phyloP scores from a whole-genome alignment of 1,139 yeast genomes.

The Wickerhamomyces sp. region DNA sequence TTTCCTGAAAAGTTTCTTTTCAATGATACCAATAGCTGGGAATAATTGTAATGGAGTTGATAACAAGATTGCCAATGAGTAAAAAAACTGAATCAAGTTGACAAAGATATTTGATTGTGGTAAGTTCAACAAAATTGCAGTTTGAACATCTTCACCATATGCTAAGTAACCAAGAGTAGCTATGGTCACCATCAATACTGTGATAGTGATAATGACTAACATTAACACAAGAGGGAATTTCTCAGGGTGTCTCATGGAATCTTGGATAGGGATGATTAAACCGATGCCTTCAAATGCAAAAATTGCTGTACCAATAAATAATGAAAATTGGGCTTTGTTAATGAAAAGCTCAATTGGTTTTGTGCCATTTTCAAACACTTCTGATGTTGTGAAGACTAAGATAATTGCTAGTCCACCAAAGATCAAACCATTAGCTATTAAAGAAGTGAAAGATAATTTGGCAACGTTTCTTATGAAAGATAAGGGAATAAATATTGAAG shows the following conservation, averaged over 20 bases:
- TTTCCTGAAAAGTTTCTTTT: slow-evolving; percentile 50
- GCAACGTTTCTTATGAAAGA: slow-evolving; percentile 70
- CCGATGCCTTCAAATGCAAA: slow-evolving; percentile 84
- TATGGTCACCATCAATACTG: slow-evolving; percentile 53
- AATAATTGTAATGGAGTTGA: slow-evolving; percentile 74
- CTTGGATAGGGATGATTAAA: slow-evolving; percentile 69
- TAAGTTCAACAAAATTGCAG: slow-evolving; percentile 65
- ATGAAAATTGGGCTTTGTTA: slow-evolving; percentile 61
- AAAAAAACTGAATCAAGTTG: slow-evolving; percentile 59
- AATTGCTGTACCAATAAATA: slow-evolving; percentile 77
- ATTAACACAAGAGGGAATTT: slow-evolving; percentile 62
- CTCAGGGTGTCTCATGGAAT: slow-evolving; percentile 70
- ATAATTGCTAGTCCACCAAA: slow-evolving; percentile 61
- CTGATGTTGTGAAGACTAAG: slow-evolving; percentile 49
- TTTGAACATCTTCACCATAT: slow-evolving; percentile 61
- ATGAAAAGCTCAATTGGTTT: slow-evolving; percentile 38
- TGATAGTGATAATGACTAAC: slow-evolving; percentile 55
- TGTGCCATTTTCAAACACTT: slow-evolving; percentile 42
- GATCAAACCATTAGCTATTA: slow-evolving; percentile 64
- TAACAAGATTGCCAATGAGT: slow-evolving; percentile 67
- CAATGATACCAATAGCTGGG: slow-evolving; percentile 73
- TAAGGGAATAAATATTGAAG: slow-evolving; percentile 58
- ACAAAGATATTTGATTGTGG: slow-evolving; percentile 65
- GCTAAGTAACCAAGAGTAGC: slow-evolving; percentile 69
- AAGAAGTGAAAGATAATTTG: slow-evolving; percentile 61